Evolutionary conservation across 2,329 filamentous ascomycete species (phyloP), one percentile per base, ranked within the genome.

Genomic region (Ophiocordyceps sinensis): DNA sequence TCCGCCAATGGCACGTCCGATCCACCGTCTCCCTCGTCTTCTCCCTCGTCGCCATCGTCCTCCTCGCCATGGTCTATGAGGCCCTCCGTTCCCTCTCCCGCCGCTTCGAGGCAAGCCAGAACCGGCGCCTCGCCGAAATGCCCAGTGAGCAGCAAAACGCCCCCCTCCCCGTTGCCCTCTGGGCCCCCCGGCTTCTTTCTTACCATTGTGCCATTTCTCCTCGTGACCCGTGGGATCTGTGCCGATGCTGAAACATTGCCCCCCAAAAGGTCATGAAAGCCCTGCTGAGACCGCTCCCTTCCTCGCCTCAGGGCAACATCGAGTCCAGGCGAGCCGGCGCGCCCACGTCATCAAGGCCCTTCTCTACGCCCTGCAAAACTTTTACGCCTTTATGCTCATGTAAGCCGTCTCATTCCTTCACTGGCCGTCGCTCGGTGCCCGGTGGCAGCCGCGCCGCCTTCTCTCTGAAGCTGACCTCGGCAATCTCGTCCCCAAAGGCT

Each of bases 321-420:
- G 75, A 59, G 66, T 62, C 48, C 66, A 68, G 47, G 67, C 75
- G 47, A 74, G 77, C 59, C 75, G 78, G 62, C 76, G 73, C 55
- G 80, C 77, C 40, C 87, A 85, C 61, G 57, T 93, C 46, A 66
- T 85, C 60, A 89, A 94, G 69, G 84, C 85, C 26, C 62, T 74
- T 28, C 66, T 98, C 42, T 98, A 98, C 67, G 89, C 81, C 17
- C 63, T 91, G 40, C 91, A 98, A 68, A 93, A 91, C 51, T 96
- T 96, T 62, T 98, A 98, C 62, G 93, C 88, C 37, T 96, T 98
- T 56, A 96, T 98, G 73, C 88, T 98, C 59, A 98, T 98, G 91
- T 95, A 61, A 79, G 89, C 2, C 23, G 8, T 3, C 3, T 29
- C 28, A 19, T 32, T 14, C 12, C 14, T 2, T 14, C 34, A 30